Percentiles rank a stretch among this genome's conserved stretches.
phyloP scores from a whole-genome alignment of 371 early-diverging fungal genomes.

The Mortierella sp. region DNA sequence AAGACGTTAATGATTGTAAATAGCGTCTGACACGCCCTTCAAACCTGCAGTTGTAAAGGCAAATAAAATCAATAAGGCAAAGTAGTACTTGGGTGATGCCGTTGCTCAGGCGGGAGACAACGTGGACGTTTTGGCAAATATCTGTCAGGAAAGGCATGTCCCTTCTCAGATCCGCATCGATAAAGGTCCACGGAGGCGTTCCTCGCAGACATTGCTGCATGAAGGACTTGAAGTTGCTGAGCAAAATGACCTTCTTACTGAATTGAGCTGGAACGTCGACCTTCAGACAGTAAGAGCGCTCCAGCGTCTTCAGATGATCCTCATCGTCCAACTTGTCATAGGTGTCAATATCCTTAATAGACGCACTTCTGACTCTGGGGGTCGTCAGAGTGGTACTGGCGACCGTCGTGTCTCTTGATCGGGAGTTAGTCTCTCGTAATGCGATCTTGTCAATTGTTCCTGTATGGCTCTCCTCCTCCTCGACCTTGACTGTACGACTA shows the following conservation, averaged over 20 bases:
- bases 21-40: too few relatives aligned
- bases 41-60: background rate
- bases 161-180: constrained; percentile 24
- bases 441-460: background rate
- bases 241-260: constrained; percentile 32
- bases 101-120: constrained; percentile 43
- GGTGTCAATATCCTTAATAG: constrained; percentile 12
- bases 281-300: constrained; percentile 23
- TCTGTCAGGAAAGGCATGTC: constrained; percentile 48
- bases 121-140: constrained; percentile 29
- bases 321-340: constrained; percentile 38
- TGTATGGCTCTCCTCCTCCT: background rate
- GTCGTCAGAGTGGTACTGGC: background rate
- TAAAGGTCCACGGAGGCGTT: constrained; percentile 26
- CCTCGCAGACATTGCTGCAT: constrained; percentile 27
- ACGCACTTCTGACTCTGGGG: background rate
- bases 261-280: constrained; percentile 8
- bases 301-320: constrained; percentile 19
- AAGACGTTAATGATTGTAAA: too few relatives aligned
- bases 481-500: background rate
- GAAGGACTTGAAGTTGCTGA: constrained; percentile 32
- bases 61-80: background rate
- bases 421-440: background rate
- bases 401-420: background rate
- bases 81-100: constrained; percentile 45